Base-by-base conservation (phyloP, 768 basidiomycete genomes). In the Sarcodon sp. region DNA sequence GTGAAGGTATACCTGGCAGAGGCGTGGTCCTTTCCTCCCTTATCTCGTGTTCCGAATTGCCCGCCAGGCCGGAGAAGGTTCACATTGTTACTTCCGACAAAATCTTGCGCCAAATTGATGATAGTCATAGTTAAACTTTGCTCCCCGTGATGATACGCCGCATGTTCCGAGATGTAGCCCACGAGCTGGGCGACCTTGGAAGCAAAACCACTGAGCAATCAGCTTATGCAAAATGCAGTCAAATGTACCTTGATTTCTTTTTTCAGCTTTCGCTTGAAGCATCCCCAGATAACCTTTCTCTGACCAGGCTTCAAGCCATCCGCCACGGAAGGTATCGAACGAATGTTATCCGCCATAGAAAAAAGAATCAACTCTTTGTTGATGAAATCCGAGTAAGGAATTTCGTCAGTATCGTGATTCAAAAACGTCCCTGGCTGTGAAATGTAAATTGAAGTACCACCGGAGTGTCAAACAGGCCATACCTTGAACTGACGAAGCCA, bases 261-360 rank as follows among this genome's bases (percentile, higher is more conserved):
- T 69, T 85, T 90, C 54, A 96, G 66, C 53, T 97, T 97, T 48
- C 88, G 80, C 66, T 88, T 96, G 75, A 97, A 98, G 64, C 87
- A 91, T 55, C 73, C 90, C 80, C 91, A 98, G 33, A 98, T 76
- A 39, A 99, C 89, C 62, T 99, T 99, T 35, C 96, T 74, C 59
- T 99, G 96, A 62, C 92, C 93, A 36, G 96, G 94, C 65, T 99
- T 99, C 49, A 99, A 69, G 41, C 96, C 96, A 61, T 98, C 96
- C 10, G 81, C 80, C 12, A 89, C 76, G 0, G 86, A 96, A 2
- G 96, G 96, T 54, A 99, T 98, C 4, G 96, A 99, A 48, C 96
- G 92, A 53, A 96, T 77, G 58, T 98, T 98, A 60, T 99, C 96
- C 4, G 96, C 96, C 90, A 98, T 97, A 1, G 96, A 99, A 75